A percentile compares a stretch with the other conserved stretches of the same genome.
Conservation (phyloP, 768 basidiomycete species). For the Hortiboletus campestris region DNA sequence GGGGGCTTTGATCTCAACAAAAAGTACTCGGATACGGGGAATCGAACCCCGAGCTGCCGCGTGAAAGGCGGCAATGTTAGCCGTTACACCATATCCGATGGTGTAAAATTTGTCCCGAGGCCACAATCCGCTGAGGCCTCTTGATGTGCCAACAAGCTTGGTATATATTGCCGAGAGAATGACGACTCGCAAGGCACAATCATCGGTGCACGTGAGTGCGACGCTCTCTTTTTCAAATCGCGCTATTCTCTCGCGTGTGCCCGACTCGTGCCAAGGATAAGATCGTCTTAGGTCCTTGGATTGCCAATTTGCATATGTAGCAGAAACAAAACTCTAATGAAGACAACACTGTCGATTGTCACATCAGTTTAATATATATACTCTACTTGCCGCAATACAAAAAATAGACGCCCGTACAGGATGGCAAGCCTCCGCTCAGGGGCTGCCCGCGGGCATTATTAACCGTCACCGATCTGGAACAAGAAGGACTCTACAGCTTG, state of each 20-base stretch:
- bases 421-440: slow-evolving; percentile 13
- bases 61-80: slow-evolving; percentile 68
- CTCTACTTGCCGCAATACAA: neutral
- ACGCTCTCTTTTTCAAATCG: neutral
- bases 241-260: neutral
- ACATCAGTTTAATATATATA: neutral
- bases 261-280: neutral
- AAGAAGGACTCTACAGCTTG: slow-evolving; percentile 24
- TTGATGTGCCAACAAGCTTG: too few species aligned
- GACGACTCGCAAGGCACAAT: neutral
- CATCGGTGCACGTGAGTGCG: neutral
- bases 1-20: neutral
- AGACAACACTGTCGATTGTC: neutral
- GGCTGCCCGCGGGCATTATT: neutral
- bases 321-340: neutral
- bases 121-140: neutral
- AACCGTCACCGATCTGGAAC: neutral
- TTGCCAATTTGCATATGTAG: neutral
- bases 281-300: neutral
- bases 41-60: slow-evolving; percentile 42
- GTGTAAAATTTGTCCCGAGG: too few species aligned
- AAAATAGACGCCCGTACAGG: slow-evolving; percentile 25
- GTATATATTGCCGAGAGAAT: neutral
- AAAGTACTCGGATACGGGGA: slow-evolving; percentile 31
- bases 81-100: slow-evolving; percentile 61